phyloP scores from a whole-genome alignment of 2,329 filamentous ascomycete genomes.

The Fusarium coicis region DNA sequence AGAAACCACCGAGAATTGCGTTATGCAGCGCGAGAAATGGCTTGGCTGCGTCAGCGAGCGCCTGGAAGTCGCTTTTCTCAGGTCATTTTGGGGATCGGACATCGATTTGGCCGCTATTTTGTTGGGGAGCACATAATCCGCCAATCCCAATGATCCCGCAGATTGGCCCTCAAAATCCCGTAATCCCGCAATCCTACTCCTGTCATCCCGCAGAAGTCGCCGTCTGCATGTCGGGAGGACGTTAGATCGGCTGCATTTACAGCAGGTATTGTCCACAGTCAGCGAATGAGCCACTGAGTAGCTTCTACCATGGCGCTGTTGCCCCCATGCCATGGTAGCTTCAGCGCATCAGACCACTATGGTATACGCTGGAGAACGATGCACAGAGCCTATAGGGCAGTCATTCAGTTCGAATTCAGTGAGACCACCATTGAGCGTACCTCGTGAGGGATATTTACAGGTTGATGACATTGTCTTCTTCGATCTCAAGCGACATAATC shows the following conservation, averaged over 20 bases:
- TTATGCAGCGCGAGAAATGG: neutral
- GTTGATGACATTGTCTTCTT: neutral
- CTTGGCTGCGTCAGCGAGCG: neutral
- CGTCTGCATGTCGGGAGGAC: neutral
- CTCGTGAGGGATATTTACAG: neutral
- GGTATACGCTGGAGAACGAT: neutral
- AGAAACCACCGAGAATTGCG: neutral
- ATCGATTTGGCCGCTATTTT: neutral
- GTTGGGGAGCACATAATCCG: neutral
- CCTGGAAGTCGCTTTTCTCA: neutral
- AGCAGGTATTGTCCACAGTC: neutral
- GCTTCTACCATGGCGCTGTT: neutral
- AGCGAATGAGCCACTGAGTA: neutral
- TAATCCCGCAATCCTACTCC: neutral
- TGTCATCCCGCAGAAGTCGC: neutral
- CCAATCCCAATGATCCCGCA: neutral
- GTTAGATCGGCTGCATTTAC: no score
- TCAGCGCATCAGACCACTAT: neutral
- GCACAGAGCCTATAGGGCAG: neutral
- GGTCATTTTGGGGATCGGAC: neutral
- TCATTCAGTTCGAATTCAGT: neutral
- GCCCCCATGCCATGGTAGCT: no score
- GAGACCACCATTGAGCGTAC: neutral
- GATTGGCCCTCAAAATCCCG: neutral
- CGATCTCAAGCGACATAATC: neutral